phyloP scores from a whole-genome alignment of 495 filamentous ascomycete genomes.

The Trichoderma virens region DNA sequence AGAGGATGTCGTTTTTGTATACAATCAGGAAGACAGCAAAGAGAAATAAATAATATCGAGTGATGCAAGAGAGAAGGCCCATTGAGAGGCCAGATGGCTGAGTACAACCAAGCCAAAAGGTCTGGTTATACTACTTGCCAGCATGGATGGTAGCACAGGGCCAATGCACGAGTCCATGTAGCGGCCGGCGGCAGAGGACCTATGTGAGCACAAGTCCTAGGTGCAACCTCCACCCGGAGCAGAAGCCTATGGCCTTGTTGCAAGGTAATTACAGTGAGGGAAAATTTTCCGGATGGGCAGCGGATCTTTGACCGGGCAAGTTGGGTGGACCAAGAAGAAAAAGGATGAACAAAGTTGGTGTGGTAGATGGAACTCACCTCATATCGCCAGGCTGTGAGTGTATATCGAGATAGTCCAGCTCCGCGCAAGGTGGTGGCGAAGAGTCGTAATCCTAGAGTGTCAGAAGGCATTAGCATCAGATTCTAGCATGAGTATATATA shows the following conservation, averaged over 20 bases:
- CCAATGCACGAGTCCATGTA: background rate
- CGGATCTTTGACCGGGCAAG: background rate
- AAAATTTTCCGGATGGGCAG: background rate
- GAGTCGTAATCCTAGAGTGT: background rate
- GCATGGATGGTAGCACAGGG: background rate
- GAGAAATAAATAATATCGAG: background rate
- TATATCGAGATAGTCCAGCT: slow-evolving; percentile 6
- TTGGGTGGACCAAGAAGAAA: background rate
- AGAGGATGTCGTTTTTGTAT: background rate
- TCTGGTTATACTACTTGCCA: background rate
- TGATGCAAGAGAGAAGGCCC: background rate
- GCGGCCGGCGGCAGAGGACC: background rate
- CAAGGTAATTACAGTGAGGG: background rate
- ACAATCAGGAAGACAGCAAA: background rate
- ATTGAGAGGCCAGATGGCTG: background rate
- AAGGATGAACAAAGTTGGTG: background rate
- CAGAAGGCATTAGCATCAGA: background rate
- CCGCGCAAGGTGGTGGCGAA: slow-evolving; percentile 4
- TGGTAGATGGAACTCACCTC: background rate
- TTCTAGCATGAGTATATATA: background rate
- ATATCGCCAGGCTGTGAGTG: background rate
- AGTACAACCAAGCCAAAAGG: background rate
- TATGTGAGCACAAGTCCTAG: background rate
- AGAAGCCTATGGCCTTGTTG: background rate
- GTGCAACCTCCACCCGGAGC: background rate